Conservation (phyloP, 2,329 filamentous ascomycete genomes). For the Cordyceps tenuipes region DNA sequence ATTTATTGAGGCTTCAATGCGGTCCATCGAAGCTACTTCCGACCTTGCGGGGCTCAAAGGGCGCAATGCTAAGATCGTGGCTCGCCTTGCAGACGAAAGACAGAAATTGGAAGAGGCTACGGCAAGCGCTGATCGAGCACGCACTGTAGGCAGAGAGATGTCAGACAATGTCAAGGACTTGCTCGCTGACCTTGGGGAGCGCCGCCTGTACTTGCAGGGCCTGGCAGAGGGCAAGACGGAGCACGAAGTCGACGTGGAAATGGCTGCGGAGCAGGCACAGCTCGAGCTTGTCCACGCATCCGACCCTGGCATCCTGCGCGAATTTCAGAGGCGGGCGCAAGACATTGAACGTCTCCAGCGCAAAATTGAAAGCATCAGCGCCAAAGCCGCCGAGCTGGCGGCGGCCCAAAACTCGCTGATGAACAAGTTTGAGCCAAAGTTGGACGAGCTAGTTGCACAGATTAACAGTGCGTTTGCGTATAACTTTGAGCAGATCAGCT, state of each 20-base stretch:
- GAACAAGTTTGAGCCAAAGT: conserved; percentile 69
- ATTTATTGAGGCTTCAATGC: conserved; percentile 61
- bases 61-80: conserved; percentile 53
- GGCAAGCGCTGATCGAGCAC: conserved; percentile 29
- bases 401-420: conserved; percentile 57
- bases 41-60: conserved; percentile 63
- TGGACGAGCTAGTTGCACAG: conserved; percentile 67
- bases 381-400: conserved; percentile 46
- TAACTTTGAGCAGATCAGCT: conserved; percentile 91
- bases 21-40: conserved; percentile 71
- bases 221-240: conserved; percentile 42
- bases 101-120: conserved; percentile 29
- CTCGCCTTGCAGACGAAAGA: conserved; percentile 40
- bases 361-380: conserved; percentile 46
- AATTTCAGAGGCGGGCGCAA: conserved; percentile 65
- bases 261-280: conserved; percentile 64
- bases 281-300: conserved; percentile 74
- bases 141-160: conserved; percentile 26
- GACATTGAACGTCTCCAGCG: conserved; percentile 59
- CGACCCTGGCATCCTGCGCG: conserved; percentile 64
- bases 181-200: conserved; percentile 30
- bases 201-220: conserved; percentile 32
- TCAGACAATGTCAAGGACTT: conserved; percentile 31
- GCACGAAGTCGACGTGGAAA: conserved; percentile 62
- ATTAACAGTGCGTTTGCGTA: conserved; percentile 89